Conservation (phyloP, 1,139 yeast genomes). For the Hansenula anomala region DNA sequence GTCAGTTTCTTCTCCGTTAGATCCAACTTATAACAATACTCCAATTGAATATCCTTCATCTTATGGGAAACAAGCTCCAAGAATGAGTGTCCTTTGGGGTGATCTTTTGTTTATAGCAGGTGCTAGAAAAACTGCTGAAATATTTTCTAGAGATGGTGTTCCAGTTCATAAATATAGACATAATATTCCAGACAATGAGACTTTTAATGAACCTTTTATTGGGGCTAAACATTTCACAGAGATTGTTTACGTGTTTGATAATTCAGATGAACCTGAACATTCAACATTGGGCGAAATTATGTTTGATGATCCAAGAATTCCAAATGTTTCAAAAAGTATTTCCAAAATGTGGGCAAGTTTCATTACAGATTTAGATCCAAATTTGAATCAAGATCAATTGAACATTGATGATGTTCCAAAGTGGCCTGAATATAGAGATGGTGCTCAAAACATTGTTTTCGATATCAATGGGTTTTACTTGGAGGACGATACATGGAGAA, state of each 20-base stretch:
- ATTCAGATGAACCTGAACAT: slow-evolving; percentile 7
- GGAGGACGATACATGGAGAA: slow-evolving; percentile 9
- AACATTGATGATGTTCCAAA: neutral
- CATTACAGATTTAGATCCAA: slow-evolving; percentile 14
- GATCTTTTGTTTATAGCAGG: slow-evolving; percentile 15
- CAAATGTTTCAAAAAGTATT: slow-evolving; percentile 6
- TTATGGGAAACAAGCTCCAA: slow-evolving; percentile 8
- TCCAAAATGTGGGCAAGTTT: slow-evolving; percentile 11
- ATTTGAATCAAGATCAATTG: neutral
- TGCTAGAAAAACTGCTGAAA: slow-evolving; percentile 11
- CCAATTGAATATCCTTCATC: slow-evolving; percentile 1
- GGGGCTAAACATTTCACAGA: slow-evolving; percentile 19
- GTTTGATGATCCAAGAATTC: slow-evolving; percentile 8
- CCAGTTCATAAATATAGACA: slow-evolving; percentile 17
- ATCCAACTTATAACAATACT: slow-evolving; percentile 8
- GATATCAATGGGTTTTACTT: slow-evolving; percentile 7
- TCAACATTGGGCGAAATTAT: slow-evolving; percentile 10
- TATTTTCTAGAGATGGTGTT: slow-evolving; percentile 1
- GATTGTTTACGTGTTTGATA: slow-evolving; percentile 20
- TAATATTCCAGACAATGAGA: slow-evolving; percentile 13
- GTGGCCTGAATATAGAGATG: neutral
- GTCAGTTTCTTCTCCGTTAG: slow-evolving; percentile 8
- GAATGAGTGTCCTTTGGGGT: slow-evolving; percentile 11
- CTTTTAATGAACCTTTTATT: slow-evolving; percentile 1
- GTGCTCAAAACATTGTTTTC: slow-evolving; percentile 7